Conservation (phyloP, 2,329 filamentous ascomycete species). For the Penicillium palitans region DNA sequence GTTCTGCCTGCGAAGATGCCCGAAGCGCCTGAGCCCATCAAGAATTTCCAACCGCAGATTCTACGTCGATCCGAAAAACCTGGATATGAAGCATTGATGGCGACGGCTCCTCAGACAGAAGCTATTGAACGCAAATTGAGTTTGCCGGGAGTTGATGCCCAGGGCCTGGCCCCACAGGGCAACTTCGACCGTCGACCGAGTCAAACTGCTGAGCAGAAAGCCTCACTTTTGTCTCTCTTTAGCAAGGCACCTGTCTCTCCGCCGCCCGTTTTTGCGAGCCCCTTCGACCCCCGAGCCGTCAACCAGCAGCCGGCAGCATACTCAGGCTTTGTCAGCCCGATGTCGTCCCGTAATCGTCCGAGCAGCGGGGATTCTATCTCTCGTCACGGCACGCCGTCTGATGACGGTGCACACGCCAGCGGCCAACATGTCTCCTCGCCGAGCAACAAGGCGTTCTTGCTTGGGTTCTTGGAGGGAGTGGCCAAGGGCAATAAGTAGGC, state of each 20-base stretch:
- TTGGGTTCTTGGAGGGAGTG: conserved; percentile 69
- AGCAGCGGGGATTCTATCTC: conserved; percentile 21
- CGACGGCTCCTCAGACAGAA: conserved; percentile 6
- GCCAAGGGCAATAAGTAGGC: conserved; percentile 43
- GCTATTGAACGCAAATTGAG: conserved; percentile 16
- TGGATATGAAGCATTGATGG: conserved; percentile 32
- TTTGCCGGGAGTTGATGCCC: conserved; percentile 9
- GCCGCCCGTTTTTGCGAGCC: conserved; percentile 20
- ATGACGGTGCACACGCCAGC: conserved; percentile 52
- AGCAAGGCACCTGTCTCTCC: conserved; percentile 47
- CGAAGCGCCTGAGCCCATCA: conserved; percentile 39
- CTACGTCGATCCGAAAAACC: conserved; percentile 51
- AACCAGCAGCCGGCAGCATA: conserved; percentile 21
- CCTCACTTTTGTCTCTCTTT: conserved; percentile 63
- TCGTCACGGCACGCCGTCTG: conserved; percentile 22
- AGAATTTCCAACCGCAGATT: conserved; percentile 56
- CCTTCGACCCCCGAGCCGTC: conserved; percentile 24
- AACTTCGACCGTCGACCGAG: conserved; percentile 41
- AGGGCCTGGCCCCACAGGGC: conserved; percentile 22
- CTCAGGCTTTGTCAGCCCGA: conserved; percentile 33
- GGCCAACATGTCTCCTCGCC: conserved; percentile 53
- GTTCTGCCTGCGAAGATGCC: conserved; percentile 14
- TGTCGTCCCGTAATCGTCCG: conserved; percentile 30
- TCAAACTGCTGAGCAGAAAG: conserved; percentile 49
- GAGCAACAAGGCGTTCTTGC: conserved; percentile 72